Evolutionary conservation across 2,329 filamentous ascomycete species (phyloP).

Genomic region (Boeremia lycopersici): DNA sequence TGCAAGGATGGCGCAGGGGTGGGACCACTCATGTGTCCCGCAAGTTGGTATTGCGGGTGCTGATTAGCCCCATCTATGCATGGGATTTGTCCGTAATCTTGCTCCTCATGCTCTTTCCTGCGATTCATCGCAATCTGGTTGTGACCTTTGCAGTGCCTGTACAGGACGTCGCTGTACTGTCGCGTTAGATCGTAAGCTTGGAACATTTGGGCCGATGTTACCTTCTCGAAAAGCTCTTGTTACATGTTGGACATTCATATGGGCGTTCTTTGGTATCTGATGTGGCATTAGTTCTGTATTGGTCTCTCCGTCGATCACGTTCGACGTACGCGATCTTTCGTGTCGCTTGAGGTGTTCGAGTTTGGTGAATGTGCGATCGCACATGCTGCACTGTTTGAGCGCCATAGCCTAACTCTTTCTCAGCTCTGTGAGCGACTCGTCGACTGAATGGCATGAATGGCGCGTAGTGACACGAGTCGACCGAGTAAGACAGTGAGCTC

Average conservation of each 20-base stretch:
- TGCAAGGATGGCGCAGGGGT: slow-evolving; percentile 15
- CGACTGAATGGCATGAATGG: slow-evolving; percentile 17
- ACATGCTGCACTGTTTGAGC: slow-evolving; percentile 51
- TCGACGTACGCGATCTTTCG: slow-evolving; percentile 59
- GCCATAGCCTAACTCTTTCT: slow-evolving; percentile 35
- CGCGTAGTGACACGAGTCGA: slow-evolving; percentile 17
- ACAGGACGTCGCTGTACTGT: slow-evolving; percentile 54
- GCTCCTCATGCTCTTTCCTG: slow-evolving; percentile 40
- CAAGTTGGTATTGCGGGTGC: slow-evolving; percentile 18
- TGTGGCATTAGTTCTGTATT: slow-evolving; percentile 24
- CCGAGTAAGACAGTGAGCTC: slow-evolving; percentile 7
- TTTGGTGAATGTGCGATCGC: slow-evolving; percentile 62
- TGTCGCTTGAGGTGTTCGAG: slow-evolving; percentile 62
- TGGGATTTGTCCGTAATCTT: slow-evolving; percentile 34
- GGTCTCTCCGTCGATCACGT: background rate
- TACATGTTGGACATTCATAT: slow-evolving; percentile 60
- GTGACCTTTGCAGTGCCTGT: slow-evolving; percentile 59
- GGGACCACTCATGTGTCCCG: slow-evolving; percentile 10
- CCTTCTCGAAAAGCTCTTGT: slow-evolving; percentile 62
- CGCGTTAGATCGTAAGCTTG: slow-evolving; percentile 28
- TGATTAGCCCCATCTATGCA: slow-evolving; percentile 24
- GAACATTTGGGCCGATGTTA: slow-evolving; percentile 31
- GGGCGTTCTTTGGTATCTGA: slow-evolving; percentile 61
- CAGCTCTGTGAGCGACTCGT: slow-evolving; percentile 14
- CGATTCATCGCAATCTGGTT: slow-evolving; percentile 49